Evolutionary conservation across 2,329 filamentous ascomycete genomes (phyloP).

Genomic region (Daldinia eschscholtzii): DNA sequence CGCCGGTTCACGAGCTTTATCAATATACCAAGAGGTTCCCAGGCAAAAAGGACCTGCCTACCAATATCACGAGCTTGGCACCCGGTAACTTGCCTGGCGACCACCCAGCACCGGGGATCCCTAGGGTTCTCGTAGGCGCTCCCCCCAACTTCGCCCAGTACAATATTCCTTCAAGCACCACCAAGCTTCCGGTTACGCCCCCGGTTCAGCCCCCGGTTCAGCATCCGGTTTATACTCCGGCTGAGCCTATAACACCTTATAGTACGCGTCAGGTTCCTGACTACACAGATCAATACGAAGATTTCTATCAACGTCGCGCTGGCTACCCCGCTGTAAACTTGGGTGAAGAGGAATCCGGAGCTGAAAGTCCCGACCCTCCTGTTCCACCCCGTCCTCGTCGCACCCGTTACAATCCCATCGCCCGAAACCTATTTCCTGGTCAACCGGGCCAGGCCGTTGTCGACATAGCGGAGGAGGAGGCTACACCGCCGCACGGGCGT

Average conservation of each 20-base stretch:
- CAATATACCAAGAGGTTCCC: slow-evolving; percentile 27
- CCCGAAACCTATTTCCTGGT: not conserved
- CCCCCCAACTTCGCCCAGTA: slow-evolving; percentile 17
- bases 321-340: not conserved
- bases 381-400: not conserved
- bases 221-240: not conserved
- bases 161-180: not conserved
- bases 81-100: slow-evolving; percentile 43
- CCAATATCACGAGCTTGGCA: slow-evolving; percentile 31
- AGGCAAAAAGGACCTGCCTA: slow-evolving; percentile 28
- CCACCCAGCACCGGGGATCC: slow-evolving; percentile 25
- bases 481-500: not conserved
- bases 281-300: not conserved
- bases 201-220: not conserved
- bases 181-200: not conserved
- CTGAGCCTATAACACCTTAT: not conserved
- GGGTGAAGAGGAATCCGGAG: not conserved
- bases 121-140: slow-evolving; percentile 43
- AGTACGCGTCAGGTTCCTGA: not conserved
- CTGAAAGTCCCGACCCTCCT: not conserved
- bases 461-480: not conserved
- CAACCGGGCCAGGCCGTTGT: not conserved
- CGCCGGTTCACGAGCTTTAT: slow-evolving; percentile 12
- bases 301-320: not conserved
- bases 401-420: not conserved